These are phyloP conservation scores for Candida vaughaniae DNA, from an alignment of 805 yeast genomes.

Conservation along the genomic window DNA sequence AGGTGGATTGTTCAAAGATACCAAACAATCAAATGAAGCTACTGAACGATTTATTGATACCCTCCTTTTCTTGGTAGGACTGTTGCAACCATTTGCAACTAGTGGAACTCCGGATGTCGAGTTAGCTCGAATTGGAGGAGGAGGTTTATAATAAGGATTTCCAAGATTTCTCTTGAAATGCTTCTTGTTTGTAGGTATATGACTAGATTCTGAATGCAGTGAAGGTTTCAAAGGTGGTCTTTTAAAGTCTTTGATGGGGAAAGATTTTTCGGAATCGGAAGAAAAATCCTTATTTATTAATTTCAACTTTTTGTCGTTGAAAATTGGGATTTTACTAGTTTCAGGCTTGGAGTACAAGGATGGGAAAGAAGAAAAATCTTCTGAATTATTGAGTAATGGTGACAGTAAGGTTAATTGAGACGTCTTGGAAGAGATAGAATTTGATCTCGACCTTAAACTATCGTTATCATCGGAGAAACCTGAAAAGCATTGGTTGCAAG, in stretches of 20 bases:
- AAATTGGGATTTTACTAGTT: constrained; percentile 9
- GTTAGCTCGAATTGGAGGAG: constrained; percentile 7
- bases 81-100: not conserved
- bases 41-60: constrained; percentile 8
- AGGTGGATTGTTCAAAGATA: constrained; percentile 3
- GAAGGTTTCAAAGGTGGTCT: constrained; percentile 23
- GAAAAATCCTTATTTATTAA: constrained; percentile 7
- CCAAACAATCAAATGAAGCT: constrained; percentile 11
- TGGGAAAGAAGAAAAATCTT: constrained; percentile 2
- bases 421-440: constrained; percentile 11
- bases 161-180: constrained; percentile 15
- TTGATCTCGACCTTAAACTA: constrained; percentile 7
- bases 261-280: not conserved
- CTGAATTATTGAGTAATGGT: constrained; percentile 20
- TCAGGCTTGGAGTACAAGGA: constrained; percentile 1
- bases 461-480: constrained; percentile 2
- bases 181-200: not conserved
- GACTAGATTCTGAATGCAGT: not conserved
- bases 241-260: constrained; percentile 11
- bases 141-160: constrained; percentile 19
- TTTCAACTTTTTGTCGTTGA: constrained; percentile 9
- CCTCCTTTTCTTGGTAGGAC: constrained; percentile 15
- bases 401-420: constrained; percentile 20
- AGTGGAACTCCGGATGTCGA: constrained; percentile 2
- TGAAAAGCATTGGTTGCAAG: constrained; percentile 17